Evolutionary conservation across 306 rosid species (phyloP), one percentile per base, ranked within the genome.

Genomic region (Arachis stenosperma): DNA sequence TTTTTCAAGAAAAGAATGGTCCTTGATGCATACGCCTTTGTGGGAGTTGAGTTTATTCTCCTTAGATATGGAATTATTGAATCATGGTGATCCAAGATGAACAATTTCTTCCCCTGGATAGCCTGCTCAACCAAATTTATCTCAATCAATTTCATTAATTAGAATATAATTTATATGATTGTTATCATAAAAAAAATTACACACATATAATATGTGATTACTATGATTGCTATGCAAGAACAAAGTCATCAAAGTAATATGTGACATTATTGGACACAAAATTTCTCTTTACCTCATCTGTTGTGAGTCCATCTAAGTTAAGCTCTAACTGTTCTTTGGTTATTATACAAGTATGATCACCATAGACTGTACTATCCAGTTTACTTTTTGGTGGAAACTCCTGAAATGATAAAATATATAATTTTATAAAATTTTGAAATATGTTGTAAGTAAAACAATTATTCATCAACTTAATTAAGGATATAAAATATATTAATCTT

Each of bases 361-460:
- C 92, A 64, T 81, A 90, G 43, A 75, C 33, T 12, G 71, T 11
- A 2, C 9, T 68, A 46, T 90, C 88, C 47, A 90, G 79, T 56
- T 86, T 86, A 85, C 96, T 90, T 51, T 27, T 48, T 53, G 96
- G 96, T 8, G 96, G 96, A 55, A 90, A 90, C 62, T 68, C 83
- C 96, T 90, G 78, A 39, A 81, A 44, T 22, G 1, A 22, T 17
- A 10, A 9, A 43, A 61, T n/a, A 60, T 44, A 36, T 29, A 9
- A 43, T 66, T n/a, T 65, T 39, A 36, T 27, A 41, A 15, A 72
- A 43, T 37, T 40, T 46, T 41, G 13, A 54, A 22, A 50, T 46
- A 62, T 14, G 9, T 30, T 10, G 14, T 6, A 5, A 9, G 14
- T 6, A 5, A 9, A 33, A 64, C 10, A 42, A 62, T 40, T 11